Base-by-base conservation (phyloP, 2,329 filamentous ascomycete species). In the Salinomyces thailandicus region DNA sequence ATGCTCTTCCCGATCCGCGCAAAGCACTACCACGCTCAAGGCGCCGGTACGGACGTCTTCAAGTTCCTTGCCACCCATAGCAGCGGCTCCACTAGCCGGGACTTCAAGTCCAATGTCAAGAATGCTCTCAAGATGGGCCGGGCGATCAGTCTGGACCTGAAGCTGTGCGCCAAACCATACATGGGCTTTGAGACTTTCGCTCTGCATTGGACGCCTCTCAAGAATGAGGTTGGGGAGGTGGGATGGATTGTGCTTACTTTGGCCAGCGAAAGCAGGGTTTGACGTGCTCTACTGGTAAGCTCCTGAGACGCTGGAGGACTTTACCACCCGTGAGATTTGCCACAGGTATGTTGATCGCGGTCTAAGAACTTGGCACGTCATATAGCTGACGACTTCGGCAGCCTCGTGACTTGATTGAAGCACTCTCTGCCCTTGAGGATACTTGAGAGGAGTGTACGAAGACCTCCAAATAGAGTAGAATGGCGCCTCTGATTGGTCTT, bases 1-100 rank as follows among this genome's bases (percentile, higher is more conserved):
- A 79, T 81, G 47, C 45, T 82, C 42, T 71, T 72, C 15, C 83
- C 79, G 0, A 72, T 82, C 18, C 49, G 58, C 20, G 52, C 57
- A 9, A 52, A 53, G 2, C 55, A 60, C 27, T 19, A 22, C 12
- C 27, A 24, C 12, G 27, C 34, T 18, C 35, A 27, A 2, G 53
- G 59, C 12, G 50, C 62, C 32, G 62, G 67, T 31, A 64, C 62
- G 43, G 71, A 77, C 41, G 61, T 75, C 9, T 77, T 77, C 49
- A 62, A 66, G 27, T 64, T 75, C n/a, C 61, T 77, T 4, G 55
- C 61, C 4, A 62, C 69, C n/a, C 62, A 67, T 30, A 60, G 58
- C 13, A 35, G 35, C 16, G 38, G 35, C 2, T 41, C 42, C n/a
- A 61, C 61, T 2, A 65, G 63, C 33, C 32, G 32, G 16, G 56